Evolutionary conservation across 352 stramenopile genomes (phyloP).

Genomic region (Globisporangium okanoganense): DNA sequence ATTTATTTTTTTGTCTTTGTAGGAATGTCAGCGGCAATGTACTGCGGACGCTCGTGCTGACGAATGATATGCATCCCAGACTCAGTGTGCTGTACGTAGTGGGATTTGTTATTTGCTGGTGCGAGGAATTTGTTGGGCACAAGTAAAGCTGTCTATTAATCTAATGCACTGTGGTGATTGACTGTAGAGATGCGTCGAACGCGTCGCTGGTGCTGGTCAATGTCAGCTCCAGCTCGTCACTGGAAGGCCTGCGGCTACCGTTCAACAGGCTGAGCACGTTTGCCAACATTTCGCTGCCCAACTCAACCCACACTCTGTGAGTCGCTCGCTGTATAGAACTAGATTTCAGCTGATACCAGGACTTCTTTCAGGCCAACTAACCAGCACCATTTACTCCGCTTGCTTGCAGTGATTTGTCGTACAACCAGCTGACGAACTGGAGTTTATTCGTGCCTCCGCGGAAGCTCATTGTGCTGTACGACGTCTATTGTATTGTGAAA

Average conservation of each 20-base stretch:
- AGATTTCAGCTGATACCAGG: neutral
- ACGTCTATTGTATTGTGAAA: neutral
- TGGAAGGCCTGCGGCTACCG: conserved; percentile 9
- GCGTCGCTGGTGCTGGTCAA: conserved; percentile 6
- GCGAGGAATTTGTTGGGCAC: no score
- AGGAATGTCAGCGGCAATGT: conserved; percentile 9
- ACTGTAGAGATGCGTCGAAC: conserved; percentile 13
- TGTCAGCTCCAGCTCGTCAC: neutral
- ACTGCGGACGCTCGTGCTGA: neutral
- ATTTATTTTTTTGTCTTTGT: neutral
- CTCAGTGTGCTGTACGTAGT: conserved; percentile 11
- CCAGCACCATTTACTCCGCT: neutral
- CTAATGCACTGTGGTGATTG: no score
- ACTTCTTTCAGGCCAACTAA: neutral
- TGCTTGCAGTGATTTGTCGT: conserved; percentile 13
- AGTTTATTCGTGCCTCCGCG: neutral
- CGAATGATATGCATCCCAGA: neutral
- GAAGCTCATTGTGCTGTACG: conserved; percentile 12
- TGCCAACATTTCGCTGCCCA: neutral
- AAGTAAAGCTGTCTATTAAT: neutral
- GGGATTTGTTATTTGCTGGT: neutral
- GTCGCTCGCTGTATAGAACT: neutral
- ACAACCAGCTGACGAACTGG: conserved; percentile 13
- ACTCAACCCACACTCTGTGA: conserved; percentile 9
- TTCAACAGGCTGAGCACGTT: conserved; percentile 16